Percentiles rank a stretch among this genome's conserved stretches.
Conservation (phyloP, 371 early-diverging fungal genomes). For the Mycotypha africana region DNA sequence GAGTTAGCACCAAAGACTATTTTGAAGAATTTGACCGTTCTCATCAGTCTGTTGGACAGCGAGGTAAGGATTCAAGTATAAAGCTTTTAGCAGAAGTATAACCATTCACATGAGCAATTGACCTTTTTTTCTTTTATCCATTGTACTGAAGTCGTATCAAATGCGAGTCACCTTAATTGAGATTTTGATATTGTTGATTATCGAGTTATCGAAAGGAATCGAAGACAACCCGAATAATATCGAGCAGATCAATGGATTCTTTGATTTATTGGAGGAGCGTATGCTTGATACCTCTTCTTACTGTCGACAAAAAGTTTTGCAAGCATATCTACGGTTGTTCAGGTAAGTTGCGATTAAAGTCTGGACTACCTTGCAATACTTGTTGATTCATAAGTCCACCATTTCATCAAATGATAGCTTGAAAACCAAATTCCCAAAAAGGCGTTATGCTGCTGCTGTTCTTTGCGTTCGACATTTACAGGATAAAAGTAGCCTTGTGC, state of each 20-base stretch:
- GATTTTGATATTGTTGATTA: constrained; percentile 77
- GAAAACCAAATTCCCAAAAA: constrained; percentile 74
- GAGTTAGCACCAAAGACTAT: constrained; percentile 76
- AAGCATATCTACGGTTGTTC: constrained; percentile 74
- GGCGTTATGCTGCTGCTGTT: constrained; percentile 66
- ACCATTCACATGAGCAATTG: no score
- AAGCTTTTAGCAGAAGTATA: not conserved
- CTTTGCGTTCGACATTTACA: constrained; percentile 74
- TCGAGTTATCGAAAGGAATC: constrained; percentile 51
- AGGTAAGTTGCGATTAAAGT: constrained; percentile 58
- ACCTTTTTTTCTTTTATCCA: no score
- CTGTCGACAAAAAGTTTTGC: constrained; percentile 83
- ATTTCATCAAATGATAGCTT: no score
- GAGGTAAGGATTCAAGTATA: constrained; percentile 50
- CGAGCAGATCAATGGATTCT: constrained; percentile 64
- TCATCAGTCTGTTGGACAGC: constrained; percentile 82
- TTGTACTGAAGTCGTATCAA: constrained; percentile 59
- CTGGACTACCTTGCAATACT: no score
- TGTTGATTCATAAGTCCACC: no score
- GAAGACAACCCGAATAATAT: constrained; percentile 58
- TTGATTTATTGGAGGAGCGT: constrained; percentile 87
- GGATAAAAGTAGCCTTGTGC: constrained; percentile 86
- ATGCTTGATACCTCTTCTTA: constrained; percentile 81
- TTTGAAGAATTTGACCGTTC: constrained; percentile 77
- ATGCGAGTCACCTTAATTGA: constrained; percentile 87